Evolutionary conservation across 2,329 filamentous ascomycete genomes (phyloP).

Genomic region (Fusarium continuum): DNA sequence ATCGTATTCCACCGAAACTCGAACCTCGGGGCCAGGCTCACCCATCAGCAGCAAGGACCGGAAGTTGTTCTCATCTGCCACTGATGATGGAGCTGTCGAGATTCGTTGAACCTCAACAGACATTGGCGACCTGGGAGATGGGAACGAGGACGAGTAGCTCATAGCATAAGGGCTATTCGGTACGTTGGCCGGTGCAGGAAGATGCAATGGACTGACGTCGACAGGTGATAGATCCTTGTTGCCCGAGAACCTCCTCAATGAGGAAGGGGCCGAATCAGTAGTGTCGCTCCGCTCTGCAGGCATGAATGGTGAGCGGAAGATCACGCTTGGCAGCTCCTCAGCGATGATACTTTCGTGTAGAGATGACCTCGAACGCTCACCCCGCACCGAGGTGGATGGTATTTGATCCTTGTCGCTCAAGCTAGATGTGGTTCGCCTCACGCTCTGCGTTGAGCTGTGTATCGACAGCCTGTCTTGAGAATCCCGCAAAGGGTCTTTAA

Average conservation of each 20-base stretch:
- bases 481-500: constrained; percentile 38
- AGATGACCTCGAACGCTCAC: constrained; percentile 60
- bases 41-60: constrained; percentile 74
- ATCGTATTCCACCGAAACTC: constrained; percentile 74
- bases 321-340: constrained; percentile 56
- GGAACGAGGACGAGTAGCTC: constrained; percentile 70
- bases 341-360: constrained; percentile 62
- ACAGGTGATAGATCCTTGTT: constrained; percentile 60
- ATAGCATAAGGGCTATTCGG: constrained; percentile 73
- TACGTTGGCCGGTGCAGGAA: constrained; percentile 55
- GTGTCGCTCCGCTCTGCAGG: constrained; percentile 48
- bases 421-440: constrained; percentile 58
- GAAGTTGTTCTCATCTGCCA: constrained; percentile 75
- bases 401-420: constrained; percentile 52
- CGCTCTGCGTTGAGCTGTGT: constrained; percentile 36
- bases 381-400: constrained; percentile 50
- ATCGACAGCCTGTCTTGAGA: constrained; percentile 35
- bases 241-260: constrained; percentile 54
- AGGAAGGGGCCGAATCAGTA: constrained; percentile 55
- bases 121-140: constrained; percentile 74
- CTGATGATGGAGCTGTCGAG: constrained; percentile 78
- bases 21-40: constrained; percentile 76
- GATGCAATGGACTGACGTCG: constrained; percentile 58
- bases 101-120: constrained; percentile 77
- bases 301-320: constrained; percentile 51